Base-by-base conservation (phyloP, 257 asterid species). In the Knoxia roxburghii region DNA sequence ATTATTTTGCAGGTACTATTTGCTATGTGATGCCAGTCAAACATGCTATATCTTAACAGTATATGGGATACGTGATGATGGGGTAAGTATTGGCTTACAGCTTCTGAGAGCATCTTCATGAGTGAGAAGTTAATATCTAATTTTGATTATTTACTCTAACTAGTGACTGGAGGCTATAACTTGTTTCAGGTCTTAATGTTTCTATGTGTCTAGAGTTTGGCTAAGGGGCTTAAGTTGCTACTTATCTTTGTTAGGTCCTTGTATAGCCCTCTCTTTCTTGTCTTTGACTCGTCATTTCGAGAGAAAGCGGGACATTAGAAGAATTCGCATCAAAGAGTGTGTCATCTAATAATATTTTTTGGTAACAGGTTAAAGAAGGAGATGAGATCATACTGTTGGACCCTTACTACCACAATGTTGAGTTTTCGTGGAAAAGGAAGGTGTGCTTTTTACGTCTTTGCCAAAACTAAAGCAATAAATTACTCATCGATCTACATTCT, bases 291-390 rank as follows among this genome's bases (percentile, higher is more conserved):
- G n/a, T n/a, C n/a, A n/a, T n/a, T n/a, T n/a, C n/a, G n/a, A n/a
- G n/a, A n/a, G n/a, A n/a, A n/a, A n/a, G n/a, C n/a, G n/a, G n/a
- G n/a, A n/a, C n/a, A n/a, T n/a, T n/a, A n/a, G n/a, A n/a, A n/a
- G n/a, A n/a, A 30, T 17, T 58, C 12, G 6, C 46, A 6, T 59
- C 3, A 35, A 45, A 17, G 46, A 27, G 23, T 64, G 10, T 50
- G 7, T n/a, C 55, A 49, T 2, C 20, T 37, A 13, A 32, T 46
- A 41, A 32, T 35, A 49, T 45, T 52, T 69, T 60, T 70, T 50
- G n/a, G n/a, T n/a, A n/a, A 50, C 87, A 90, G 97, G 87, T 93
- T 37, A 87, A 88, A 82, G 95, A 82, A 81, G 94, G 96, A 53
- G 96, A 93, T 77, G 89, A 83, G 73, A 84, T 90, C 70, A 80